Conservation (phyloP, 352 stramenopile species). For the Pythium phragmiticola region DNA sequence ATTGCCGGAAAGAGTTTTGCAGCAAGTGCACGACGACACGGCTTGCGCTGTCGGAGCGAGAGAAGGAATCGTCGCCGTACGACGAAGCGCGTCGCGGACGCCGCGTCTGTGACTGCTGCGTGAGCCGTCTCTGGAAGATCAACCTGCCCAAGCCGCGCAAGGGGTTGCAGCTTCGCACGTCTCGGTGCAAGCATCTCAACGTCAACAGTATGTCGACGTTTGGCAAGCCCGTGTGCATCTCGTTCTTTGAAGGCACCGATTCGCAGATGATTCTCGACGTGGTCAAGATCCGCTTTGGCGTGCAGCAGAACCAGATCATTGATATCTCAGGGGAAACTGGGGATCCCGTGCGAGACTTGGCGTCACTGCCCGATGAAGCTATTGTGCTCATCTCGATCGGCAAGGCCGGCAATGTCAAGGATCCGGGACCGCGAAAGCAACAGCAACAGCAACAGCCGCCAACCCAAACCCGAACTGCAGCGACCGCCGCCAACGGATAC, state of each 20-base stretch:
- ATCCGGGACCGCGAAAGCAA: conserved; percentile 33
- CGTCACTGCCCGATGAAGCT: conserved; percentile 52
- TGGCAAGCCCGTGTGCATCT: conserved; percentile 74
- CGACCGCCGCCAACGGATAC: conserved; percentile 8
- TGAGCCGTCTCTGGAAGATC: conserved; percentile 77
- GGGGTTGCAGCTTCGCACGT: conserved; percentile 41
- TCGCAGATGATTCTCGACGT: conserved; percentile 68
- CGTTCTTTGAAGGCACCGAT: conserved; percentile 79
- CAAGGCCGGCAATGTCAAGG: conserved; percentile 76
- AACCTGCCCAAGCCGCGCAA: conserved; percentile 74
- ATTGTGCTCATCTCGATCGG: conserved; percentile 76
- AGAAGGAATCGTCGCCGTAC: conserved; percentile 41
- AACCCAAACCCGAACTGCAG: neutral
- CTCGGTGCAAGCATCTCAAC: conserved; percentile 65
- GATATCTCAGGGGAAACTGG: conserved; percentile 74
- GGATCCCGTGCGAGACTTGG: conserved; percentile 58
- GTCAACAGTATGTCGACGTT: conserved; percentile 81
- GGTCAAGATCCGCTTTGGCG: conserved; percentile 76
- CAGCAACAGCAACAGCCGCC: conserved; percentile 5
- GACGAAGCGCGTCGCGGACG: conserved; percentile 56
- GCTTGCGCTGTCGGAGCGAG: conserved; percentile 56
- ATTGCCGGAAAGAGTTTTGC: conserved; percentile 77
- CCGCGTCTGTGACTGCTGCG: conserved; percentile 74
- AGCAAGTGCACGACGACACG: conserved; percentile 83
- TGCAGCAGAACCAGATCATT: conserved; percentile 73